Evolutionary conservation across 257 asterid genomes (phyloP), one percentile per base, ranked within the genome.

Genomic region (Gentiana macrophylla): DNA sequence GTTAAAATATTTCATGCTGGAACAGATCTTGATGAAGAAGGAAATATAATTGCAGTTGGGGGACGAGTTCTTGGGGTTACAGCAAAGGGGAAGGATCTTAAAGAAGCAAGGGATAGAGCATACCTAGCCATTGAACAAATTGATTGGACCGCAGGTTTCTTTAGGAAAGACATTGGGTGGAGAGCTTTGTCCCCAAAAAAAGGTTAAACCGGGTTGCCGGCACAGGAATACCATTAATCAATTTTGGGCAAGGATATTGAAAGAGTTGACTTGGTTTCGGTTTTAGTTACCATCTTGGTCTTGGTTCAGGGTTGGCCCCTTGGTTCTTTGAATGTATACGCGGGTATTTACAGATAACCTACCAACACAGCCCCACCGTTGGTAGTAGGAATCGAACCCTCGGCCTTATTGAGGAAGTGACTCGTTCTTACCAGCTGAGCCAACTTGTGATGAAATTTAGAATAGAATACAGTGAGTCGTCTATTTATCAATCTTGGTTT

Each of bases 1-100:
- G 79, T 86, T 34, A 90, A 84, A 76, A 71, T 86, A 57, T 90
- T 90, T 73, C 96, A 90, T 49, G 96, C 96, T 5, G 94, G 96
- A 47, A 90, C 94, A 0, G 72, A 86, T 48, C 73, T 79, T 9
- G 87, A 90, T 60, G 59, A 80, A 1, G 67, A 78, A 2, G 94
- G 94, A 41, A 86, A 79, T 71, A 82, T 80, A 77, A 72, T 84
- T 8, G 84, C 98, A 1, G 72, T 72, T 1, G 98, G 98, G 2
- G 98, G 96, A 0, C 96, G 98, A 32, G 96, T 86, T 51, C 96
- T 90, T 43, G 96, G 96, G 24, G 68, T 90, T 71, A 90, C 98
- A 2, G 89, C 96, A 6, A 84, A 55, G 67, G 98, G 98, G 10
- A 63, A 34, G 55, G 74, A 82, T 79, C 96, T 90, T 32, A 74